Conservation (phyloP, 73 alveolate species). For the Paramecium caudatum region DNA sequence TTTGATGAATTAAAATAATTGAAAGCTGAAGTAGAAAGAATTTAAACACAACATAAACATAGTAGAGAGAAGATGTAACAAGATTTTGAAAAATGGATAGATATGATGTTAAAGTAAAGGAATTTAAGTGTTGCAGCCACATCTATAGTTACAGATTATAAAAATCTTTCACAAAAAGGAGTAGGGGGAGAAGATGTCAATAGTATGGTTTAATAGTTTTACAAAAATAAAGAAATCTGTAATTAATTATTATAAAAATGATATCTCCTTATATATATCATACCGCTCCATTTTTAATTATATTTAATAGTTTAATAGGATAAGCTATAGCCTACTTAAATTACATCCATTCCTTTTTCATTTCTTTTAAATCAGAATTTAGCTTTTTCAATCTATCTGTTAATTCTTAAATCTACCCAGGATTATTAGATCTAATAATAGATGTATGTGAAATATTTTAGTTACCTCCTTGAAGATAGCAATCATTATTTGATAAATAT, state of each 20-base stretch:
- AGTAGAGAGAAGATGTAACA: conserved; percentile 82
- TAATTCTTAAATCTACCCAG: too few species aligned
- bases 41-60: conserved; percentile 79
- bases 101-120: conserved; percentile 83
- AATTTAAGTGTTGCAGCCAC: background rate
- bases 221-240: conserved; percentile 48
- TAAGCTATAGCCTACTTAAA: too few species aligned
- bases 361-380: too few species aligned
- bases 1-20: conserved; percentile 82
- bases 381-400: too few species aligned
- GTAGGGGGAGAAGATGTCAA: conserved; percentile 36
- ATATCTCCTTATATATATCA: too few species aligned
- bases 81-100: conserved; percentile 91
- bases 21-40: conserved; percentile 91
- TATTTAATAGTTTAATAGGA: too few species aligned
- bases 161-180: conserved; percentile 15
- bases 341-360: too few species aligned
- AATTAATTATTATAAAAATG: conserved; percentile 63
- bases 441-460: too few species aligned
- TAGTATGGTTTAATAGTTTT: conserved; percentile 34
- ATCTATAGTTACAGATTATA: background rate
- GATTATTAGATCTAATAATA: too few species aligned
- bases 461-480: too few species aligned
- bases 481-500: too few species aligned
- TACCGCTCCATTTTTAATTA: too few species aligned